Base-by-base conservation (phyloP, 2,329 filamentous ascomycete genomes). In the Endoconidiophora polonica region DNA sequence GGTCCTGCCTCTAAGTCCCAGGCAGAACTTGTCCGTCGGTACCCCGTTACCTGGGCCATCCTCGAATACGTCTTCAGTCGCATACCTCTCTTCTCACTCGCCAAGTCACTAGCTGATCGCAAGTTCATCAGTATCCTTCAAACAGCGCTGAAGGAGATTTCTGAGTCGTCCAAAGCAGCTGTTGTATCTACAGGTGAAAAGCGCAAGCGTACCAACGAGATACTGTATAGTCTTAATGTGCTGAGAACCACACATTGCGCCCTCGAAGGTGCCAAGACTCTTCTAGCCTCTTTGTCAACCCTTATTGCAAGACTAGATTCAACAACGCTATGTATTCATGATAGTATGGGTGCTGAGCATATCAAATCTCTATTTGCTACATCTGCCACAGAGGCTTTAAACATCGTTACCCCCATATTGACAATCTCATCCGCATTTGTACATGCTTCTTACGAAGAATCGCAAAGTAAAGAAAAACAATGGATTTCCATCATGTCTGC, bases 71-170 rank as follows among this genome's bases (percentile, higher is more conserved):
- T 82, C 44, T 71, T 85, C 49, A 66, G 70, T 46, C 66, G 77
- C n/a, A 75, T 90, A 16, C 80, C 84, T 0, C 66, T 78, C 0
- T 79, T 82, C 43, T 79, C 77, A 9, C 68, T 85, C 22, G 83
- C 84, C 6, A 78, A 79, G 52, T 77, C 83, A 3, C 69, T 94
- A 5, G 78, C 76, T 20, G 79, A 87, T 52, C 71, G 80, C 51
- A 73, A 76, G 43, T 85, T 93, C 48, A 65, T 83, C 33, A 63
- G 66, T 1, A 73, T 86, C 7, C 61, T 93, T 40, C 76, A 80
- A 57, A 73, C 77, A 57, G 76, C 80, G 0, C 63, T 87, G 44
- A 70, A 75, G 44, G 81, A 86, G 22, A 56, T 74, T 37, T 68
- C 69, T 1, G 60, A 58, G 3, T 59, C 65, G 2, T 37, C 49